Evolutionary conservation across 1,284 basidiomycete genomes (phyloP).

Genomic region (Sanguinoderma infundibulare): DNA sequence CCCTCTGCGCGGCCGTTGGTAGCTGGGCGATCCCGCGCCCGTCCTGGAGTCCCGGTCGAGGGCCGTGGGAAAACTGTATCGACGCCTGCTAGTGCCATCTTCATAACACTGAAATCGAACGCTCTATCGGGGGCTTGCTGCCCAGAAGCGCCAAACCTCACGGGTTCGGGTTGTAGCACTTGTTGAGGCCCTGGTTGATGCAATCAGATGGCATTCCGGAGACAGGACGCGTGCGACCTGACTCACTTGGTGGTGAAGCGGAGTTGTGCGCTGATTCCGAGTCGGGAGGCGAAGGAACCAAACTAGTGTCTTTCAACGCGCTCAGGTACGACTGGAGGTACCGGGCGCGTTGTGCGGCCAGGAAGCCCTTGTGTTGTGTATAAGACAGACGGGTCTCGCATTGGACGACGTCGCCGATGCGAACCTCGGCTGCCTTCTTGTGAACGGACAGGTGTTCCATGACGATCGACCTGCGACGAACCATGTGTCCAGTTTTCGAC

Average conservation of each 20-base stretch:
- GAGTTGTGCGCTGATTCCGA: background rate
- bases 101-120: background rate
- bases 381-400: constrained; percentile 20
- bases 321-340: background rate
- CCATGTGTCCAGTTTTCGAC: background rate
- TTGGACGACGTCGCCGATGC: constrained; percentile 14
- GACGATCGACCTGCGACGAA: background rate
- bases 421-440: background rate
- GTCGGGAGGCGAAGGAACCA: background rate
- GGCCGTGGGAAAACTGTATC: background rate
- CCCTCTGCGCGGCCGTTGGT: background rate
- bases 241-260: background rate
- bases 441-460: background rate
- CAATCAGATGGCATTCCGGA: background rate
- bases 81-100: too few relatives aligned
- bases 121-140: background rate
- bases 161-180: background rate
- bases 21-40: background rate
- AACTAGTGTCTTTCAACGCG: background rate
- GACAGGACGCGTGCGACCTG: background rate
- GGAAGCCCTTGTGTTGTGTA: constrained; percentile 20
- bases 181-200: background rate
- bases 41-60: background rate
- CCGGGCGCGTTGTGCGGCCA: background rate
- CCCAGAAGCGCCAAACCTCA: background rate